Conservation (phyloP, 2,329 filamentous ascomycete genomes). For the Alternaria sp. region DNA sequence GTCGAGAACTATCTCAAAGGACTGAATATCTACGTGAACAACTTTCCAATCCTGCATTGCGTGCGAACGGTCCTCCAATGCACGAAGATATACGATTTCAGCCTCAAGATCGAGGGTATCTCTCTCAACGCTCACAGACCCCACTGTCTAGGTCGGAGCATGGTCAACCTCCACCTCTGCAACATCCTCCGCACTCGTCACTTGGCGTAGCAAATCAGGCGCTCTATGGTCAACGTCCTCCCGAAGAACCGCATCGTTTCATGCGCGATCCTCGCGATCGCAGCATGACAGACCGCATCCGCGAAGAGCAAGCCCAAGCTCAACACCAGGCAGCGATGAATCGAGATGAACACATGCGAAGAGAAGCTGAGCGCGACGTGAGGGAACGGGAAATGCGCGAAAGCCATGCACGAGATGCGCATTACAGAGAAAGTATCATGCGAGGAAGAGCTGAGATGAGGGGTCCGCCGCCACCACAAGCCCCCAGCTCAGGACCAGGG, state of each 20-base stretch:
- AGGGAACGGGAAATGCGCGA: slow-evolving; percentile 32
- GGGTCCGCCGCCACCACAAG: slow-evolving; percentile 24
- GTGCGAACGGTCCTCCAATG: slow-evolving; percentile 30
- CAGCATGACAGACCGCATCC: slow-evolving; percentile 40
- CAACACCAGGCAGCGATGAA: slow-evolving; percentile 36
- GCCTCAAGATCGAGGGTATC: slow-evolving; percentile 40
- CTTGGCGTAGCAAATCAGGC: slow-evolving; percentile 38
- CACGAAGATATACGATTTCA: slow-evolving; percentile 44
- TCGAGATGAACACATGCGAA: slow-evolving; percentile 34
- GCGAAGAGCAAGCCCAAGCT: slow-evolving; percentile 37
- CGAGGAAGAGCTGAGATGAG: slow-evolving; percentile 28
- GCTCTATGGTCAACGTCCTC: slow-evolving; percentile 37
- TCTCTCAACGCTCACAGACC: slow-evolving; percentile 47
- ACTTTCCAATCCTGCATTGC: slow-evolving; percentile 33
- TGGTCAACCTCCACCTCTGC: slow-evolving; percentile 39
- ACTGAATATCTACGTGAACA: slow-evolving; percentile 44
- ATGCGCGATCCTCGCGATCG: slow-evolving; percentile 30
- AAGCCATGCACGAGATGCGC: slow-evolving; percentile 27
- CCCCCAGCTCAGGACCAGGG: slow-evolving; percentile 23
- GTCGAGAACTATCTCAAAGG: slow-evolving; percentile 43
- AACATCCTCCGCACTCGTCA: slow-evolving; percentile 46
- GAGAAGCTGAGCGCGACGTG: slow-evolving; percentile 36
- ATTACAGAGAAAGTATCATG: slow-evolving; percentile 33
- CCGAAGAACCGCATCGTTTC: slow-evolving; percentile 43
- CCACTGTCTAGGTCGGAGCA: slow-evolving; percentile 42